Evolutionary conservation across 1,284 basidiomycete species (phyloP).

Genomic region (Apiotrichum akiyoshidainum): DNA sequence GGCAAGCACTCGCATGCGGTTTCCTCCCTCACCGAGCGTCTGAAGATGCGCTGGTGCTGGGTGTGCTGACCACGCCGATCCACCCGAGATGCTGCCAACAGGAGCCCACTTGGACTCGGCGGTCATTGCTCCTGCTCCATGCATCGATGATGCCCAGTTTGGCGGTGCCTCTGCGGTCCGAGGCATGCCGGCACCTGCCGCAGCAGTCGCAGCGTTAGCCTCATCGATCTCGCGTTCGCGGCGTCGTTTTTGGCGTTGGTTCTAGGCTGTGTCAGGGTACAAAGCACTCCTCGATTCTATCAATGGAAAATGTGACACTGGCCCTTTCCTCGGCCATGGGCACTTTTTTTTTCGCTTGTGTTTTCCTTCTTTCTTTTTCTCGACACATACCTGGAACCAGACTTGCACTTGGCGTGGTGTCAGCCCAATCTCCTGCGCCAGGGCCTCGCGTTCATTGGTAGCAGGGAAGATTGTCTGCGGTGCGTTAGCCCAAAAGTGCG

Average conservation of each 20-base stretch:
- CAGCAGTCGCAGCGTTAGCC: not conserved
- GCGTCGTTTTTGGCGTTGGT: constrained; percentile 44
- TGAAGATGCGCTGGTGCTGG: not conserved
- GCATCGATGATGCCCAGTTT: not conserved
- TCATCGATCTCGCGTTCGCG: constrained; percentile 25
- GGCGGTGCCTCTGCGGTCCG: constrained; percentile 3
- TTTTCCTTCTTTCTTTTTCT: too few relatives aligned
- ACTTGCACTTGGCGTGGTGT: constrained; percentile 49
- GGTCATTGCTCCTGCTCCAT: not conserved
- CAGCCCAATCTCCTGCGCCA: constrained; percentile 38
- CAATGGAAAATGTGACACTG: too few relatives aligned
- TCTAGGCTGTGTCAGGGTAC: constrained; percentile 26
- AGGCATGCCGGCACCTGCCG: not conserved
- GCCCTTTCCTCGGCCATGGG: too few relatives aligned
- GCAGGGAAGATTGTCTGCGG: constrained; percentile 44
- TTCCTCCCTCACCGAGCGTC: not conserved
- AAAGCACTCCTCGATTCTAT: not conserved
- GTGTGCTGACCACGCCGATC: not conserved
- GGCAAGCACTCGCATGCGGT: not conserved
- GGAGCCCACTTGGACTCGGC: not conserved
- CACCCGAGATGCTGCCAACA: not conserved
- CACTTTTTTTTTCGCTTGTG: not conserved
- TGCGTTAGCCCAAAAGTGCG: not conserved
- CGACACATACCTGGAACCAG: constrained; percentile 49
- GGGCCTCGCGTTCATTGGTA: constrained; percentile 32